phyloP scores from a whole-genome alignment of 805 yeast genomes.

The Candida quercuum region DNA sequence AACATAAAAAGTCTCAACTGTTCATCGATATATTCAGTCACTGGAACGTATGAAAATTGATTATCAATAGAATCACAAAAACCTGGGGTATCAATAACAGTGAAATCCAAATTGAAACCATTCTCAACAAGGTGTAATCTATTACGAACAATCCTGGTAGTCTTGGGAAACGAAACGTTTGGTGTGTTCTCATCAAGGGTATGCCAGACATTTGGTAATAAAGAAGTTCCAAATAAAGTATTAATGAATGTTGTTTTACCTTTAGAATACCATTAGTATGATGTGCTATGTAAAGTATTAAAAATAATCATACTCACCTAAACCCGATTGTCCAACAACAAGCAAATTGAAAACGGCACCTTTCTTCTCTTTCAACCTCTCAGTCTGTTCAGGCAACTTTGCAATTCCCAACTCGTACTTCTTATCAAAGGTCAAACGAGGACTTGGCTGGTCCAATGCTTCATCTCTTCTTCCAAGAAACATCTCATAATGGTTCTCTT shows the following conservation, averaged over 20 bases:
- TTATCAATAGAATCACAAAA: constrained; percentile 71
- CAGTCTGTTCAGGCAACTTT: constrained; percentile 25
- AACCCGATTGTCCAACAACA: constrained; percentile 84
- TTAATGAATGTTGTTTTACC: constrained; percentile 79
- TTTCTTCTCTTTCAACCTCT: constrained; percentile 31
- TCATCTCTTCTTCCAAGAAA: neutral
- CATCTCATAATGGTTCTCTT: neutral
- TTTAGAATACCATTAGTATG: no score
- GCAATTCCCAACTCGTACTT: constrained; percentile 21
- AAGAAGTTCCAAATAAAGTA: constrained; percentile 60
- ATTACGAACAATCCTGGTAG: constrained; percentile 29
- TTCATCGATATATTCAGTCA: constrained; percentile 71
- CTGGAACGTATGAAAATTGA: constrained; percentile 59
- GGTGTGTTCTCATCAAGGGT: constrained; percentile 33
- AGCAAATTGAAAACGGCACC: constrained; percentile 78
- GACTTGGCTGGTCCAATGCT: neutral
- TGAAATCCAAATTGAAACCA: constrained; percentile 52
- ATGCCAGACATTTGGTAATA: constrained; percentile 35
- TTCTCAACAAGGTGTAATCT: constrained; percentile 55
- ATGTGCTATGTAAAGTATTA: no score
- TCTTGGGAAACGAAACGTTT: constrained; percentile 31
- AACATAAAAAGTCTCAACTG: constrained; percentile 63
- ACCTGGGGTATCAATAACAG: constrained; percentile 69
- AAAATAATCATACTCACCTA: constrained; percentile 45
- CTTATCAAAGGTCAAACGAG: constrained; percentile 2